phyloP scores from a whole-genome alignment of 1,139 yeast species.

The Candida sanyaensis region DNA sequence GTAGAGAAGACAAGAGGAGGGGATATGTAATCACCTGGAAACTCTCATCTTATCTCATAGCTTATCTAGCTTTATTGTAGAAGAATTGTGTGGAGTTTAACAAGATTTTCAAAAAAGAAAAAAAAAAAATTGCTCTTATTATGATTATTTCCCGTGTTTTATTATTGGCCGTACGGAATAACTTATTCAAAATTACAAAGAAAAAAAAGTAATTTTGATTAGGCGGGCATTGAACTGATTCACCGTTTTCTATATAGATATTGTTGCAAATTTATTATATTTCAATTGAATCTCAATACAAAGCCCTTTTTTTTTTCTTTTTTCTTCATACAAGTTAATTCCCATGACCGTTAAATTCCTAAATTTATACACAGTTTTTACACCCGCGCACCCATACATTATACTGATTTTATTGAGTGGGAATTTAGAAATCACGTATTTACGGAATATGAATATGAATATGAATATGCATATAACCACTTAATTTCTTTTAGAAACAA shows the following conservation, averaged over 20 bases:
- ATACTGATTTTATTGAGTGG: neutral
- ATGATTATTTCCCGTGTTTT: neutral
- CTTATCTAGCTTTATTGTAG: neutral
- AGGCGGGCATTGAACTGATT: neutral
- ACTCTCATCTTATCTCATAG: neutral
- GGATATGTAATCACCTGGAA: neutral
- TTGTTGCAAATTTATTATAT: neutral
- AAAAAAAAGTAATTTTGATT: neutral
- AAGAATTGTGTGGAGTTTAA: neutral
- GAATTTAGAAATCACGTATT: too few species aligned
- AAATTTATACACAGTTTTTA: neutral
- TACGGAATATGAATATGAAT: neutral
- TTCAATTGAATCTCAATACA: too few species aligned
- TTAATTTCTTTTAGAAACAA: too few species aligned
- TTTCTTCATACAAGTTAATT: neutral
- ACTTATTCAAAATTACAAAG: neutral
- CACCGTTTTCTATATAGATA: neutral
- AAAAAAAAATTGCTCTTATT: neutral
- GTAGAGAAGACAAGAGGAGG: neutral
- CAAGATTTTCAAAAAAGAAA: too few species aligned
- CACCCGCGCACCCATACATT: neutral
- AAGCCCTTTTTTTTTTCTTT: neutral
- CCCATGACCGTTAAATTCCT: slow-evolving; percentile 1
- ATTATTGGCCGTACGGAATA: slow-evolving; percentile 1
- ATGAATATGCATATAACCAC: neutral